Evolutionary conservation across 208 protist genomes (phyloP).

Genomic region (Leishmania braziliensis): DNA sequence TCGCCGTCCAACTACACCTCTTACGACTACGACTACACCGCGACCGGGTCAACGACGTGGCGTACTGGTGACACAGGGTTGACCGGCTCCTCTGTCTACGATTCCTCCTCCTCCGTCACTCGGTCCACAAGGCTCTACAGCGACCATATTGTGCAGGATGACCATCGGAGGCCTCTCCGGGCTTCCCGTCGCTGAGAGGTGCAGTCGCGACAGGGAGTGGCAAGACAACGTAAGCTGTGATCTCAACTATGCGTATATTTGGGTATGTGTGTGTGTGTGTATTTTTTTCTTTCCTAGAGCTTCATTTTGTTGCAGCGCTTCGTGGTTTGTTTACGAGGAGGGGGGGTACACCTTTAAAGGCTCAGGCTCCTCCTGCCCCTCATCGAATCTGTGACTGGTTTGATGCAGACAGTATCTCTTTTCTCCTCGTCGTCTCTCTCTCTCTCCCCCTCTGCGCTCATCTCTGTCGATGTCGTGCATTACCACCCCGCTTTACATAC

Average conservation of each 20-base stretch:
- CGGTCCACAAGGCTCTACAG: not conserved
- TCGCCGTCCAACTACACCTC: constrained; percentile 5
- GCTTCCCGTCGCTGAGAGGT: not conserved
- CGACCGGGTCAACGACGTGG: not conserved
- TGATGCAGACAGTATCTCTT: not conserved
- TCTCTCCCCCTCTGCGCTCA: not conserved
- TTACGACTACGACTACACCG: constrained; percentile 2
- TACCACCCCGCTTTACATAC: not conserved
- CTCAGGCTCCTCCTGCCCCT: not conserved
- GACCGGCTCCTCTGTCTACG: not conserved
- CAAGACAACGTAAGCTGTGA: not conserved
- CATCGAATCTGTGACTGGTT: not conserved
- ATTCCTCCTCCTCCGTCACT: not conserved
- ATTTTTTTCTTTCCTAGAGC: not conserved
- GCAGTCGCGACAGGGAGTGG: not conserved
- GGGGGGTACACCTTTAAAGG: not conserved
- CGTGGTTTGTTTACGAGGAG: not conserved
- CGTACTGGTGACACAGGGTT: not conserved
- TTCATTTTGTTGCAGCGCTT: not conserved
- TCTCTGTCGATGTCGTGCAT: not conserved
- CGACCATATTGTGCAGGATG: not conserved
- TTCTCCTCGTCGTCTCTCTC: not conserved
- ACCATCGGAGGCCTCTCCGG: too few relatives aligned
- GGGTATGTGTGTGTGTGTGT: too few relatives aligned
- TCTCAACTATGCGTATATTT: too few relatives aligned